Evolutionary conservation across 345 rosid species (phyloP).

Genomic region (Eucalyptus pauciflora): DNA sequence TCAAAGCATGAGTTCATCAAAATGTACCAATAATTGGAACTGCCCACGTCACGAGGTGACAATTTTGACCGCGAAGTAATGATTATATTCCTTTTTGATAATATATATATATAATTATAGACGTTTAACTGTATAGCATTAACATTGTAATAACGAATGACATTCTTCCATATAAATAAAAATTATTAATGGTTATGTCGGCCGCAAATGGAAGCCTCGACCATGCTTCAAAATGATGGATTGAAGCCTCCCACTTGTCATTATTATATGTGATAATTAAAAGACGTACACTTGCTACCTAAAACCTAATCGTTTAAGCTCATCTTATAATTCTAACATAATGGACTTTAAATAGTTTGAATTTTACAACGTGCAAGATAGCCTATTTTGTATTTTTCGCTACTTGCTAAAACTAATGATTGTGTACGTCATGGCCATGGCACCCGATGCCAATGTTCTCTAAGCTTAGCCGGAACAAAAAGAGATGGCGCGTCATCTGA

Average conservation of each 20-base stretch:
- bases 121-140: not conserved
- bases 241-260: not conserved
- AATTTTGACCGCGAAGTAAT: not conserved
- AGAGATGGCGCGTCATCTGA: not conserved
- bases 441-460: not conserved
- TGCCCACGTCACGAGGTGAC: not conserved
- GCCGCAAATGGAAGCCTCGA: not conserved
- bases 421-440: not conserved
- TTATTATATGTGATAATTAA: not conserved
- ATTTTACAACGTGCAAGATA: accelerated
- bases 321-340: not conserved
- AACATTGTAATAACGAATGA: accelerated
- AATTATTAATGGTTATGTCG: not conserved
- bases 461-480: accelerated
- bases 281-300: not conserved
- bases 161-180: not conserved
- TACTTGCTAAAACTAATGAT: accelerated
- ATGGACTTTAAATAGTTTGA: not conserved
- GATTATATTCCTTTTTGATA: not conserved
- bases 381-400: not conserved
- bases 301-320: not conserved
- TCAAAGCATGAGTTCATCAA: not conserved
- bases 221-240: not conserved
- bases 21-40: not conserved
- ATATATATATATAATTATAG: not conserved